Percentiles rank a stretch among this genome's conserved stretches.
phyloP scores from a whole-genome alignment of 2,329 filamentous ascomycete genomes.

The Colletotrichum sp. region DNA sequence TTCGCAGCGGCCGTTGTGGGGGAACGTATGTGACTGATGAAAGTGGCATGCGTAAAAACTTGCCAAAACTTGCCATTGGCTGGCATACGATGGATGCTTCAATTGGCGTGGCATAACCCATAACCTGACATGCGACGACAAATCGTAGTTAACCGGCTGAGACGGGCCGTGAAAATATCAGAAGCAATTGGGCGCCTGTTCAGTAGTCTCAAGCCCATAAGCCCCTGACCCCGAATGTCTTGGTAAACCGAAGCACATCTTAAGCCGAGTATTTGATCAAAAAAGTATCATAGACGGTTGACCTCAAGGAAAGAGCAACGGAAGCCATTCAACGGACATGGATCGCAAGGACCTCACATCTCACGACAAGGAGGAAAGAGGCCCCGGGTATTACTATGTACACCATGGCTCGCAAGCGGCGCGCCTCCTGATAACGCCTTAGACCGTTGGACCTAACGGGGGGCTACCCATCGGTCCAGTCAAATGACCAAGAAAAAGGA shows the following conservation, averaged over 20 bases:
- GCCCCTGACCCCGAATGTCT: not conserved
- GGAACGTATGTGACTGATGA: not conserved
- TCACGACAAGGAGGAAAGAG: constrained; percentile 18
- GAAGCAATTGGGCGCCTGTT: not conserved
- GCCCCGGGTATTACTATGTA: constrained; percentile 20
- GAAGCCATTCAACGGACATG: not conserved
- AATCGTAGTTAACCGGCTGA: not conserved
- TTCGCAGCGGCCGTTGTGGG: not conserved
- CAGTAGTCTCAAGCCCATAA: not conserved
- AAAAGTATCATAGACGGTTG: not conserved
- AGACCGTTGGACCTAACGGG: not conserved
- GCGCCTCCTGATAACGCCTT: not conserved
- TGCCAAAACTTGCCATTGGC: not conserved
- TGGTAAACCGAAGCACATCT: not conserved
- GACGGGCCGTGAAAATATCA: not conserved
- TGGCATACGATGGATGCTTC: not conserved
- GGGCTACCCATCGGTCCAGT: not conserved
- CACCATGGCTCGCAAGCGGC: not conserved
- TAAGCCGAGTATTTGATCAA: not conserved
- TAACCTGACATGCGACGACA: not conserved
- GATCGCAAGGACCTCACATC: constrained; percentile 21
- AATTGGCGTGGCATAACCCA: not conserved
- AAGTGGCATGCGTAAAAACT: not conserved
- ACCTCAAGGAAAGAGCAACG: not conserved
- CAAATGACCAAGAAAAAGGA: not conserved